Conservation (phyloP, 1,139 yeast species). For the Scheffersomyces parashehatae region DNA sequence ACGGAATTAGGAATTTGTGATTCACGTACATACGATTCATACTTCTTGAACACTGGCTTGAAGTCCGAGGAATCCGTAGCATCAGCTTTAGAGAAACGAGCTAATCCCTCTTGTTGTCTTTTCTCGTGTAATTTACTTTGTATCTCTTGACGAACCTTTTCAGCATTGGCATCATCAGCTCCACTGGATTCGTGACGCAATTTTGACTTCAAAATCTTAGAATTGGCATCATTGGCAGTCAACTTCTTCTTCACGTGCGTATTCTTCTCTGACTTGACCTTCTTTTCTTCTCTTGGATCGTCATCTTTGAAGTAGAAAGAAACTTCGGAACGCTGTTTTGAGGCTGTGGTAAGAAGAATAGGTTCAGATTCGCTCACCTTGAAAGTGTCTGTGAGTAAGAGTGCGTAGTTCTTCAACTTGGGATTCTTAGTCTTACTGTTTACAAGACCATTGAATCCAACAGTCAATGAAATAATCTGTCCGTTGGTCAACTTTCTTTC, state of each 20-base stretch:
- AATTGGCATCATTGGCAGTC: slow-evolving; percentile 36
- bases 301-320: slow-evolving; percentile 87
- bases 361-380: slow-evolving; percentile 66
- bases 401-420: slow-evolving; percentile 58
- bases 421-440: slow-evolving; percentile 48
- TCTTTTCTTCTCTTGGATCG: slow-evolving; percentile 33
- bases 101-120: slow-evolving; percentile 81
- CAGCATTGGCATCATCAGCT: slow-evolving; percentile 66
- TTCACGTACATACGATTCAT: slow-evolving; percentile 92
- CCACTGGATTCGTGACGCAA: slow-evolving; percentile 74
- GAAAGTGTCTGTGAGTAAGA: slow-evolving; percentile 82
- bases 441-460: slow-evolving; percentile 71
- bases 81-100: slow-evolving; percentile 74
- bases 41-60: slow-evolving; percentile 80
- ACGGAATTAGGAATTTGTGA: slow-evolving; percentile 85
- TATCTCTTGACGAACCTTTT: slow-evolving; percentile 77
- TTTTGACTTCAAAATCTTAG: slow-evolving; percentile 74
- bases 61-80: slow-evolving; percentile 65
- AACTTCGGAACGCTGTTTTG: slow-evolving; percentile 71
- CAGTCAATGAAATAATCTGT: slow-evolving; percentile 70
- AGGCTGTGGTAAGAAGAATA: slow-evolving; percentile 68
- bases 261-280: slow-evolving; percentile 35
- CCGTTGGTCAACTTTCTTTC: slow-evolving; percentile 70
- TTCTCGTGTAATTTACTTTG: slow-evolving; percentile 83
- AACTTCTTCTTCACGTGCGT: slow-evolving; percentile 33